Conservation (phyloP, 208 protist genomes). For the Wallacemonas sp. region DNA sequence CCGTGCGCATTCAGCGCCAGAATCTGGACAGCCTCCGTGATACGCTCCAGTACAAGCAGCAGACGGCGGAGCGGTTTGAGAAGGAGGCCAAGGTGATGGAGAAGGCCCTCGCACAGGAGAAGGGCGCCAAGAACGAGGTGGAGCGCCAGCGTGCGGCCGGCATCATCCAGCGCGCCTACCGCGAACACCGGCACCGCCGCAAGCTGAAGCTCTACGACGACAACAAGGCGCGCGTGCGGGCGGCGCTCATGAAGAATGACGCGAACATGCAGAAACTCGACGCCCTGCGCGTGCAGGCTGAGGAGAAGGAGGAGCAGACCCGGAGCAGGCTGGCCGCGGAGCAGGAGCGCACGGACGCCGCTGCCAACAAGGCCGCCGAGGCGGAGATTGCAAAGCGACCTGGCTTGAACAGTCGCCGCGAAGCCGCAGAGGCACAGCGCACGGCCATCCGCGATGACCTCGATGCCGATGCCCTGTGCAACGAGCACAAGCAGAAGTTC, state of each 20-base stretch:
- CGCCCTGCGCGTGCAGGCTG: constrained; percentile 24
- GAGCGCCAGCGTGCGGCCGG: constrained; percentile 46
- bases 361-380: constrained; percentile 25
- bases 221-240: constrained; percentile 38
- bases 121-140: constrained; percentile 23
- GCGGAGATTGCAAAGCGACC: constrained; percentile 19
- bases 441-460: constrained; percentile 30
- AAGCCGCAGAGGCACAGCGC: constrained; percentile 32
- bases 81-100: constrained; percentile 41
- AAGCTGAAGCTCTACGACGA: constrained; percentile 46
- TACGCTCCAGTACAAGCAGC: constrained; percentile 70
- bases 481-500: constrained; percentile 22
- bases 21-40: constrained; percentile 83
- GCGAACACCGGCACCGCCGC: constrained; percentile 26
- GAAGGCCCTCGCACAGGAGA: constrained; percentile 36
- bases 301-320: constrained; percentile 32
- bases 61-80: constrained; percentile 56
- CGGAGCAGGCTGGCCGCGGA: constrained; percentile 22
- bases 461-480: constrained; percentile 31
- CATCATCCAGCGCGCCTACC: constrained; percentile 61
- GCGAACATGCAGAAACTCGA: constrained; percentile 26
- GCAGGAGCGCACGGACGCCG: constrained; percentile 21
- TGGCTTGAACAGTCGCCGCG: constrained; percentile 23
- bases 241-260: constrained; percentile 15
- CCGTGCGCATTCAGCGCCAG: constrained; percentile 76